These are phyloP conservation scores for Macrolepiota albuminosa DNA, from an alignment of 768 basidiomycete species.

Conservation along the genomic window DNA sequence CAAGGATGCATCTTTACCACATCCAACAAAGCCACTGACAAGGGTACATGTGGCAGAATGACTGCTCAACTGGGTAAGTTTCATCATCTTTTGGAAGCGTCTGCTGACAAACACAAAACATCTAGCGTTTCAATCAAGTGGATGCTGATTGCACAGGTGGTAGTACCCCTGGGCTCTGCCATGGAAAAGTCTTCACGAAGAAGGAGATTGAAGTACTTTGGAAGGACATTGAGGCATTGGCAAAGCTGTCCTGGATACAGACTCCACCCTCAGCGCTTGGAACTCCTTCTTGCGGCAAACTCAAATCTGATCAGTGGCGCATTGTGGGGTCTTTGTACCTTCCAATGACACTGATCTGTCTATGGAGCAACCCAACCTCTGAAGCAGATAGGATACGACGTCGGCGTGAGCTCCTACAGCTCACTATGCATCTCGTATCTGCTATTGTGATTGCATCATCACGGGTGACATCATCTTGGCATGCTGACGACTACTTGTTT, in stretches of 20 bases:
- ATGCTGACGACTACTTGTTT: not conserved
- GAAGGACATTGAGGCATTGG: slow-evolving; percentile 6
- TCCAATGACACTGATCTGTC: slow-evolving; percentile 28
- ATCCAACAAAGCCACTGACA: not conserved
- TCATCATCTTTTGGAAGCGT: not conserved
- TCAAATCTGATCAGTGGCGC: slow-evolving; percentile 33
- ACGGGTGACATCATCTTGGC: not conserved
- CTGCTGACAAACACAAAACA: not conserved
- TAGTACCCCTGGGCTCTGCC: not conserved
- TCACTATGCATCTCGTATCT: slow-evolving; percentile 25
- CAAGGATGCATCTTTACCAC: not conserved
- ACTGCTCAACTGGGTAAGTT: not conserved
- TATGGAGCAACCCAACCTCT: slow-evolving; percentile 25
- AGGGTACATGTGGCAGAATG: not conserved
- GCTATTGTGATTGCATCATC: slow-evolving; percentile 25
- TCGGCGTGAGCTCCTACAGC: slow-evolving; percentile 25
- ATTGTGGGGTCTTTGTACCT: slow-evolving; percentile 29
- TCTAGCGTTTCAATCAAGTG: not conserved
- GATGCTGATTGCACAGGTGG: not conserved
- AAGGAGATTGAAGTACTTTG: slow-evolving; percentile 5
- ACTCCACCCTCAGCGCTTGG: slow-evolving; percentile 18
- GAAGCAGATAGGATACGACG: not conserved
- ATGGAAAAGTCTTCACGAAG: not conserved
- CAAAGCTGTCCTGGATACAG: slow-evolving; percentile 24
- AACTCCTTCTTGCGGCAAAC: slow-evolving; percentile 16